Evolutionary conservation across 768 basidiomycete species (phyloP).

Genomic region (Chalciporus pseudorubinellus): DNA sequence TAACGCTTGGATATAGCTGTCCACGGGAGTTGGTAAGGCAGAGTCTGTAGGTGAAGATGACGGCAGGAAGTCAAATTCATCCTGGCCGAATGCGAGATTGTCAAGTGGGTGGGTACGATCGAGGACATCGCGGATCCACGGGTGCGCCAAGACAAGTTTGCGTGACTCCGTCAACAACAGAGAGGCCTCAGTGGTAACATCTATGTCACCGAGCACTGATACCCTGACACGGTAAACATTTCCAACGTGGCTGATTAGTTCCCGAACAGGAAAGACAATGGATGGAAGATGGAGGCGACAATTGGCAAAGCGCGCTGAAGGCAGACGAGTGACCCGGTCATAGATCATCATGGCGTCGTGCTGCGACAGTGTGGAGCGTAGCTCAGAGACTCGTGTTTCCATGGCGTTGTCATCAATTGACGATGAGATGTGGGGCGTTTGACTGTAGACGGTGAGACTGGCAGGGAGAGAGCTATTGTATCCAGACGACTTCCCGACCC

Average conservation of each 20-base stretch:
- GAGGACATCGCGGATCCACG: slow-evolving; percentile 6
- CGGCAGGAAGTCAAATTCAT: too few species aligned
- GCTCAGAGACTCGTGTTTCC: not conserved
- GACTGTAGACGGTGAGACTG: not conserved
- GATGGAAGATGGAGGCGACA: not conserved
- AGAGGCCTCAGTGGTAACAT: not conserved
- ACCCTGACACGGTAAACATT: not conserved
- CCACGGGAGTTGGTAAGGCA: too few species aligned
- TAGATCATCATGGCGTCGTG: not conserved
- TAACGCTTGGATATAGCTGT: too few species aligned
- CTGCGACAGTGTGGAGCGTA: not conserved
- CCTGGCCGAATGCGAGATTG: not conserved
- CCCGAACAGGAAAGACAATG: not conserved
- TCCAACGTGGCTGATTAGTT: not conserved
- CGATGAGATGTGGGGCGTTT: not conserved
- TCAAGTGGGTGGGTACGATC: not conserved
- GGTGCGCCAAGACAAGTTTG: slow-evolving; percentile 3
- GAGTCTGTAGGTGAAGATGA: too few species aligned
- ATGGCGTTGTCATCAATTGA: not conserved
- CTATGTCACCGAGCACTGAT: not conserved
- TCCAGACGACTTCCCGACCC: not conserved
- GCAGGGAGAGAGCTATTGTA: not conserved
- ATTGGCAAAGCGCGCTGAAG: not conserved
- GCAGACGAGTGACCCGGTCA: not conserved
- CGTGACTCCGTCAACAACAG: not conserved